Conservation (phyloP, 495 filamentous ascomycete genomes). For the Filosporella fistucella region DNA sequence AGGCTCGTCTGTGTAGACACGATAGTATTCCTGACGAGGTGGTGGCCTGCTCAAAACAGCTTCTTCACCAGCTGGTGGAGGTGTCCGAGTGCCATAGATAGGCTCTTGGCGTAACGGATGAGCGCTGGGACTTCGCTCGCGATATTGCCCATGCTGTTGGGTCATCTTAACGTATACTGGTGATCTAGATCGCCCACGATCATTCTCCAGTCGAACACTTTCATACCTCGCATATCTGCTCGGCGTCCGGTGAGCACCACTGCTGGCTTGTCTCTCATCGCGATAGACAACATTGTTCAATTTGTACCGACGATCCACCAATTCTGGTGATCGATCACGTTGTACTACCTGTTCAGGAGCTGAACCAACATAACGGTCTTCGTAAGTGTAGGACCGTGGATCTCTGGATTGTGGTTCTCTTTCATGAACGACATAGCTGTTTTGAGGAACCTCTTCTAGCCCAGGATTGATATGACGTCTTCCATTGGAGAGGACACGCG, state of each 20-base stretch:
- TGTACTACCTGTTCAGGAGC: slow-evolving; percentile 4
- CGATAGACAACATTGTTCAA: slow-evolving; percentile 25
- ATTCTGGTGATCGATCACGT: slow-evolving; percentile 23
- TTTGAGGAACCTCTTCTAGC: not conserved
- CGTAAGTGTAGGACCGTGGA: slow-evolving; percentile 13
- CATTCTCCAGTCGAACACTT: slow-evolving; percentile 24
- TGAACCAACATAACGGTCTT: slow-evolving; percentile 15
- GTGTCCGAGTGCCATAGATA: slow-evolving; percentile 16
- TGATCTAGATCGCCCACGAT: slow-evolving; percentile 26
- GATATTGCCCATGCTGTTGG: slow-evolving; percentile 11
- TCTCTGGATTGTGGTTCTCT: slow-evolving; percentile 1
- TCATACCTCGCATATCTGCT: slow-evolving; percentile 28
- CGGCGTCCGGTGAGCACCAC: slow-evolving; percentile 19
- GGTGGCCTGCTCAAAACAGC: slow-evolving; percentile 13
- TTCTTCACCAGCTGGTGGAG: slow-evolving; percentile 16
- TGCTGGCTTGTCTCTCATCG: slow-evolving; percentile 22
- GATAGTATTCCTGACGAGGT: slow-evolving; percentile 30
- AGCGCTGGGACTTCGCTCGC: slow-evolving; percentile 14
- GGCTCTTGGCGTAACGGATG: slow-evolving; percentile 15
- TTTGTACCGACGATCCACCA: slow-evolving; percentile 26
- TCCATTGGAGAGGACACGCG: not conserved
- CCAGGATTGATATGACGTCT: not conserved
- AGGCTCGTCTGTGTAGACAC: slow-evolving; percentile 27
- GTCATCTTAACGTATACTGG: slow-evolving; percentile 27
- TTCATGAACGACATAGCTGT: slow-evolving; percentile 15